These are phyloP conservation scores for Eucalyptus lansdowneana DNA, from an alignment of 345 rosid genomes.

Conservation along the genomic window DNA sequence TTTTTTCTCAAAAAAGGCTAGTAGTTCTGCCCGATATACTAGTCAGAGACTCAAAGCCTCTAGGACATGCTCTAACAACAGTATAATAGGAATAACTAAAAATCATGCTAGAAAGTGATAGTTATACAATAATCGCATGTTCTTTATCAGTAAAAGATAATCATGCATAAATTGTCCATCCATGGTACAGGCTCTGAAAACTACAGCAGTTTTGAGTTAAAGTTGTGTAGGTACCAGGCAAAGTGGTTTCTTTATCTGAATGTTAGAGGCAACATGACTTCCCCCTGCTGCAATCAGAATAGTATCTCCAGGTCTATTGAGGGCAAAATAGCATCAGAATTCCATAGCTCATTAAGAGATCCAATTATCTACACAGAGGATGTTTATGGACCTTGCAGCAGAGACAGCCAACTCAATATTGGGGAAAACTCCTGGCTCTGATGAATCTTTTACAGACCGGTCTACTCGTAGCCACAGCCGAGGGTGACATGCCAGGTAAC, in stretches of 20 bases:
- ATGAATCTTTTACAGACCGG: conserved; percentile 39
- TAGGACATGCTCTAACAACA: not conserved
- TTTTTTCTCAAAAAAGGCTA: not conserved
- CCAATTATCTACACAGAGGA: not conserved
- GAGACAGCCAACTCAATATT: conserved; percentile 70
- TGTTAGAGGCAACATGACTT: conserved; percentile 58
- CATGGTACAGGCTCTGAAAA: not conserved
- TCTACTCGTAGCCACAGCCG: conserved; percentile 92
- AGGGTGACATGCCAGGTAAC: conserved; percentile 89
- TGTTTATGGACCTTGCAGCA: conserved; percentile 71
- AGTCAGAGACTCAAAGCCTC: not conserved
- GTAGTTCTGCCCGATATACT: not conserved
- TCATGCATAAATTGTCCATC: not conserved
- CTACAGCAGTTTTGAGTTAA: not conserved
- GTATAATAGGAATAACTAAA: not conserved
- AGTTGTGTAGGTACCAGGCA: conserved; percentile 66
- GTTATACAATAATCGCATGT: not conserved
- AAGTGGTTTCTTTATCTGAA: conserved; percentile 81
- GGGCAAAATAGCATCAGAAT: conserved; percentile 10
- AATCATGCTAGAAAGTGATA: not conserved
- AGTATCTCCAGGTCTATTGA: conserved; percentile 81
- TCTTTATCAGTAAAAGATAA: not conserved
- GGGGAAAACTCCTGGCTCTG: conserved; percentile 63
- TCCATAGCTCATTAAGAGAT: not conserved
- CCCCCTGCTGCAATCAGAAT: conserved; percentile 88